Percentiles rank a stretch among this genome's conserved stretches.
These are phyloP conservation scores for Xerocomellus amylosporus DNA, from an alignment of 768 basidiomycete genomes.

Conservation along the genomic window DNA sequence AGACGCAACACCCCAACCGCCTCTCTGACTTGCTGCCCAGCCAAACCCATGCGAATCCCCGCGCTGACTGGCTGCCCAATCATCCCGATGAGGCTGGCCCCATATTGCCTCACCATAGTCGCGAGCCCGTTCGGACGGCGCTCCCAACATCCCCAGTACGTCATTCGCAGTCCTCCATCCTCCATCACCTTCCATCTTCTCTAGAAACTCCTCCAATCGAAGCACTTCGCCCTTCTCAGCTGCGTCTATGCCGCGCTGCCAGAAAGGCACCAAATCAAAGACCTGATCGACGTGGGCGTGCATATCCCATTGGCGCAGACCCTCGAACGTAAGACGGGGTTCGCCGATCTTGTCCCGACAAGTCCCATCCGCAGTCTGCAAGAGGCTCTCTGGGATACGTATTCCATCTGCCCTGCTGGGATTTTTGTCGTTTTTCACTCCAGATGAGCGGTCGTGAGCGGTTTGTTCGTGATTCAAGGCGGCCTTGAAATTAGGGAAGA, in stretches of 20 bases:
- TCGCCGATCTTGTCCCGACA: constrained; percentile 32
- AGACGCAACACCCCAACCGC: constrained; percentile 14
- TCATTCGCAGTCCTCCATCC: constrained; percentile 31
- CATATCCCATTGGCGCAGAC: constrained; percentile 29
- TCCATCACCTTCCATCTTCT: constrained; percentile 36
- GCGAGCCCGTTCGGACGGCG: constrained; percentile 3
- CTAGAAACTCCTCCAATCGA: constrained; percentile 45
- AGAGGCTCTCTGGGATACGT: constrained; percentile 2
- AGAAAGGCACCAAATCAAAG: constrained; percentile 51
- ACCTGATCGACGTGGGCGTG: constrained; percentile 44
- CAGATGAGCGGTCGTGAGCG: constrained; percentile 17
- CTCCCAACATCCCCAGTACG: constrained; percentile 31
- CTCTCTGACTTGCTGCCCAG: constrained; percentile 4
- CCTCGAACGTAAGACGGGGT: constrained; percentile 30
- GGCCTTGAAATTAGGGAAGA: constrained; percentile 26
- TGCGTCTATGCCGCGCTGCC: constrained; percentile 48
- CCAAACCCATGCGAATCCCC: background rate
- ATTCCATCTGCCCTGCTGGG: background rate
- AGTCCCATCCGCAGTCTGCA: constrained; percentile 18
- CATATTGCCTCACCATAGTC: constrained; percentile 1
- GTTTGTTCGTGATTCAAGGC: constrained; percentile 34
- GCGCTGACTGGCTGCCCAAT: constrained; percentile 8
- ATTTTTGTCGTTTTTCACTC: background rate
- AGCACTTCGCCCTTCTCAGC: constrained; percentile 45
- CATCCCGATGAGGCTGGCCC: constrained; percentile 6